A percentile compares a stretch with the other conserved stretches of the same genome.
Conservation (phyloP, 116 monocot species). For the Thalassia testudinum region DNA sequence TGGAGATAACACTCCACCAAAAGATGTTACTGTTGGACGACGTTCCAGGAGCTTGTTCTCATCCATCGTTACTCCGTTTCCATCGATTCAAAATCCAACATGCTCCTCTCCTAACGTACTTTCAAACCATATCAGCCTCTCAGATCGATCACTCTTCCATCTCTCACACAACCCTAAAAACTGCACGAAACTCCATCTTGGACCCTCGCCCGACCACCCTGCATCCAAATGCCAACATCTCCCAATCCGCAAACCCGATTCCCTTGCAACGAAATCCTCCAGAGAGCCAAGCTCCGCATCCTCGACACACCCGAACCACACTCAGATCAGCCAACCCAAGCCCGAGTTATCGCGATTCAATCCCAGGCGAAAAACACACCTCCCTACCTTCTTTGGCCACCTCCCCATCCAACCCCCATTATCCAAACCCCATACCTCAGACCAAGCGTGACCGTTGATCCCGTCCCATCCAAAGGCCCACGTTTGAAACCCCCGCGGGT, state of each 20-base stretch:
- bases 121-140: too few species aligned
- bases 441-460: slow-evolving; percentile 13
- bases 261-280: slow-evolving; percentile 2
- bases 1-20: too few species aligned
- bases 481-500: slow-evolving; percentile 5
- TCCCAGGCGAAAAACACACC: slow-evolving; percentile 38
- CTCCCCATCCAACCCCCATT: background rate
- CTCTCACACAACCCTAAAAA: slow-evolving; percentile 2
- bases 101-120: too few species aligned
- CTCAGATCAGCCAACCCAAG: background rate
- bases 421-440: background rate
- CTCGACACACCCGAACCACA: slow-evolving; percentile 3
- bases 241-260: slow-evolving; percentile 6
- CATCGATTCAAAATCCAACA: too few species aligned
- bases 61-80: too few species aligned
- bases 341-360: slow-evolving; percentile 11
- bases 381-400: background rate
- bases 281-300: slow-evolving; percentile 16
- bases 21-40: too few species aligned
- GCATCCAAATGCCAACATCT: slow-evolving; percentile 12
- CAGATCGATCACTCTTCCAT: background rate
- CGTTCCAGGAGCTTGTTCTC: too few species aligned
- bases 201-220: slow-evolving; percentile 5
- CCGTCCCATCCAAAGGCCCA: slow-evolving; percentile 9
- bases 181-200: slow-evolving; percentile 21